Base-by-base conservation (phyloP, 2,329 filamentous ascomycete genomes). In the Samsoniella hepiali region DNA sequence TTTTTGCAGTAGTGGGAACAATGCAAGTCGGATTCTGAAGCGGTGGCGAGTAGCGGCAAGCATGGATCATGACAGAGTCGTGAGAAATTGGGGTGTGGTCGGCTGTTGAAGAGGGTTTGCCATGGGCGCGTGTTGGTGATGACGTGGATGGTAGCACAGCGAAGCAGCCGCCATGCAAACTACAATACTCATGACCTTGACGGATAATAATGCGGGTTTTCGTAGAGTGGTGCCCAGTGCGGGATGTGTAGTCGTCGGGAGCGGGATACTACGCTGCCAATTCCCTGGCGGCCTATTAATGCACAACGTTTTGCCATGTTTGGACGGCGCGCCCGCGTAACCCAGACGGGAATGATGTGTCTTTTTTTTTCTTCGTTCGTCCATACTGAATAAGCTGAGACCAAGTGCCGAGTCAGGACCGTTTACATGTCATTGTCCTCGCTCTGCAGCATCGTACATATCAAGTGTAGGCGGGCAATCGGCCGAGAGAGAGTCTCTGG, bases 291-390 rank as follows among this genome's bases (percentile, higher is more conserved):
- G 13, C 58, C 50, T 54, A 38, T 62, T 10, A 5, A 11, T 11
- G 34, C 15, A 3, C 32, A 59, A 59, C 50, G 58, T 55, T 62
- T 47, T 55, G 31, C 50, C 49, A 11, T 47, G 58, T 55, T 62
- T 45, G 58, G 58, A 38, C 17, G 50, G 31, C 22, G 6, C 36
- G 27, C 27, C 22, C 7, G 45, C 57, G 45, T 13, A 38, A 36
- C n/a, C 38, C 31, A 1, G 44, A 42, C n/a, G 9, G 42, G 42
- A 29, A 13, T 5, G 17, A 45, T 8, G 5, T 17, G 22, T 36
- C 40, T 44, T n/a, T 22, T 22, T 22, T 22, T 22, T 22, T 22
- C 22, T 22, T 22, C 22, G 22, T 44, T 22, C 22, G 54, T 7
- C 32, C 38, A 53, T 32, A 49, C 9, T 9, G 2, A 27, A 1